Evolutionary conservation across 352 stramenopile species (phyloP).

Genomic region (Pseudoperonospora humuli): DNA sequence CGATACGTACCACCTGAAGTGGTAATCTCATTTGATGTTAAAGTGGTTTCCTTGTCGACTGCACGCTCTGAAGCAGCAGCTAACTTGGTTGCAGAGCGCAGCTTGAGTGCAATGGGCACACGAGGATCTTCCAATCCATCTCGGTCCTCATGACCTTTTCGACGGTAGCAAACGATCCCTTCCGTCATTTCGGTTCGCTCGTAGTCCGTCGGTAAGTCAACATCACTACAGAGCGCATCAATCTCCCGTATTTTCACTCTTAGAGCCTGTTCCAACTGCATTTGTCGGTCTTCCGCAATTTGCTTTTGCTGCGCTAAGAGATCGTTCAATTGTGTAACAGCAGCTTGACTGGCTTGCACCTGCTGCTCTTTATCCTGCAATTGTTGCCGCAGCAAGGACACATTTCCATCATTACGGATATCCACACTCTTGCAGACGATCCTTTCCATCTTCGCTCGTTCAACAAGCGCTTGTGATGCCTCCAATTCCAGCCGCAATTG

Average conservation of each 20-base stretch:
- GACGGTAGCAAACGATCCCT: constrained; percentile 41
- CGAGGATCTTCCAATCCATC: constrained; percentile 50
- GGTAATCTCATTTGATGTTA: constrained; percentile 1
- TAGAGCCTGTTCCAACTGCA: constrained; percentile 34
- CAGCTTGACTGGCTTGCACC: constrained; percentile 21
- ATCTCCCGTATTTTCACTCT: constrained; percentile 51
- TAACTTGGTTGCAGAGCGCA: constrained; percentile 2
- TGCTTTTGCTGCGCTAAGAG: constrained; percentile 43
- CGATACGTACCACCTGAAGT: constrained; percentile 11
- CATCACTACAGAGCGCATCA: constrained; percentile 38
- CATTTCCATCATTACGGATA: neutral
- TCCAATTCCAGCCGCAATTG: constrained; percentile 26
- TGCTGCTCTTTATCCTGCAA: constrained; percentile 28
- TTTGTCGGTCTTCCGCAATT: constrained; percentile 29
- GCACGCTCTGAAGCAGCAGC: neutral
- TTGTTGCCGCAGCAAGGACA: constrained; percentile 24
- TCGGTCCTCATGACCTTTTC: constrained; percentile 24
- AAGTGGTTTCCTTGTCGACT: neutral
- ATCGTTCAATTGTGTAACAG: constrained; percentile 34
- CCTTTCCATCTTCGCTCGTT: constrained; percentile 16
- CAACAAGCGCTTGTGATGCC: constrained; percentile 15
- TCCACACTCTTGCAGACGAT: constrained; percentile 1
- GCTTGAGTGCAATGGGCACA: constrained; percentile 24
- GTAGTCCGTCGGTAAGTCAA: constrained; percentile 35
- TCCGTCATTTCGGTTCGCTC: constrained; percentile 42